phyloP scores from a whole-genome alignment of 106 monocot genomes.

The Phalaenopsis equestris region DNA sequence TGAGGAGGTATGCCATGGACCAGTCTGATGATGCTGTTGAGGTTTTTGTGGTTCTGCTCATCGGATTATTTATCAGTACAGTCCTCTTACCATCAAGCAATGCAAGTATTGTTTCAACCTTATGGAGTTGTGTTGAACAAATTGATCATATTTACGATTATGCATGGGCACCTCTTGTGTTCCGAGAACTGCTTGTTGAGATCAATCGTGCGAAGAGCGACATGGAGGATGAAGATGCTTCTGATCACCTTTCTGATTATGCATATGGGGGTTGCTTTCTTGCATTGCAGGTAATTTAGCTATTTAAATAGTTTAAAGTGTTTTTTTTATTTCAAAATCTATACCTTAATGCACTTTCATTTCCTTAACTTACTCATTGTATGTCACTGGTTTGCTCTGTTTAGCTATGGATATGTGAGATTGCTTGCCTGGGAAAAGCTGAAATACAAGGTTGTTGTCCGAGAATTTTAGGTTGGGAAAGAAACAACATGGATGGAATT shows the following conservation, averaged over 20 bases:
- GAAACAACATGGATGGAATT: not conserved
- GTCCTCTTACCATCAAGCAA: not conserved
- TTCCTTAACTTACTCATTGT: not conserved
- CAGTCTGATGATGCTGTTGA: not conserved
- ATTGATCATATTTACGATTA: not conserved
- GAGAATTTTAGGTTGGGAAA: not conserved
- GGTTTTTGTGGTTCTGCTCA: not conserved
- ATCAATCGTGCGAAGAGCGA: not conserved
- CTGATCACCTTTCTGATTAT: not conserved
- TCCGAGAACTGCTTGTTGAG: not conserved
- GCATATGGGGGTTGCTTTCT: not conserved
- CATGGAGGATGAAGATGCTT: not conserved
- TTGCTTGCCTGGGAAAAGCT: not conserved
- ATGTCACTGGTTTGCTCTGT: not conserved
- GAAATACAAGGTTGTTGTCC: not conserved
- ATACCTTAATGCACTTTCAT: not conserved
- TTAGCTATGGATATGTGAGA: constrained; percentile 1
- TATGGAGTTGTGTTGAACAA: not conserved
- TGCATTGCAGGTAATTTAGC: not conserved
- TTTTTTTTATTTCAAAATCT: not conserved
- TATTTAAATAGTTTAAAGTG: not conserved
- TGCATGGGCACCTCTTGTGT: not conserved
- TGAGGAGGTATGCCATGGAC: not conserved
- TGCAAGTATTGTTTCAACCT: not conserved
- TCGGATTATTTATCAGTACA: not conserved